Conservation (phyloP, 169 alveolate species). For the Plasmodium vinckei region DNA sequence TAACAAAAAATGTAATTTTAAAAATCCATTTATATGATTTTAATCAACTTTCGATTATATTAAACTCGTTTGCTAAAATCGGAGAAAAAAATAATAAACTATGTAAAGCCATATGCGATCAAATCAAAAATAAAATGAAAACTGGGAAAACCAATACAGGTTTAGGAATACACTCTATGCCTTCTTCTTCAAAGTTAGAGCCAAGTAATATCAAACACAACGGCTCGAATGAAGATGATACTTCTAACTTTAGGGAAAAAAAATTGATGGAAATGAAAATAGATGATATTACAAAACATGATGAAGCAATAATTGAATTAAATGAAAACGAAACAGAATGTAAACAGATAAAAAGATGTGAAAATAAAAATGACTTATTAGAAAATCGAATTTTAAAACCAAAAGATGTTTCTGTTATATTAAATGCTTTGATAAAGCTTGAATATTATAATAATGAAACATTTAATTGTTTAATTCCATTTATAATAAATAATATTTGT, state of each 20-base stretch:
- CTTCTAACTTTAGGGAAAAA: neutral
- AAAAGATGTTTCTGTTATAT: constrained; percentile 49
- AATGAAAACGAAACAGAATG: neutral
- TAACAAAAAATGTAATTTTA: constrained; percentile 29
- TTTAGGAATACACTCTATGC: too few relatives aligned
- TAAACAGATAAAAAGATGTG: neutral
- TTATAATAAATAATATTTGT: constrained; percentile 23
- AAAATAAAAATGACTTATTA: neutral
- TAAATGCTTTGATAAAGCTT: constrained; percentile 34
- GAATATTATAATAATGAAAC: constrained; percentile 65
- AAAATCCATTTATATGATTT: constrained; percentile 29
- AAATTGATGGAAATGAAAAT: neutral
- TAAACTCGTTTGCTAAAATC: constrained; percentile 25
- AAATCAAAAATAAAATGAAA: constrained; percentile 32
- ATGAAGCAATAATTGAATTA: neutral
- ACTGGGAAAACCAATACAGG: neutral
- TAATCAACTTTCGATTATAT: constrained; percentile 45
- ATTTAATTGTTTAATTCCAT: constrained; percentile 58
- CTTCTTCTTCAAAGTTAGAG: neutral
- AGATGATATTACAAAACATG: neutral
- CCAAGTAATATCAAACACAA: neutral
- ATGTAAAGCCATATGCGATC: constrained; percentile 35
- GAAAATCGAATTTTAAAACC: constrained; percentile 28
- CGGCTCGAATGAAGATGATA: neutral
- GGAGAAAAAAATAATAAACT: constrained; percentile 64